Evolutionary conservation across 1,284 basidiomycete species (phyloP).

Genomic region (Rhodotorula sp.): DNA sequence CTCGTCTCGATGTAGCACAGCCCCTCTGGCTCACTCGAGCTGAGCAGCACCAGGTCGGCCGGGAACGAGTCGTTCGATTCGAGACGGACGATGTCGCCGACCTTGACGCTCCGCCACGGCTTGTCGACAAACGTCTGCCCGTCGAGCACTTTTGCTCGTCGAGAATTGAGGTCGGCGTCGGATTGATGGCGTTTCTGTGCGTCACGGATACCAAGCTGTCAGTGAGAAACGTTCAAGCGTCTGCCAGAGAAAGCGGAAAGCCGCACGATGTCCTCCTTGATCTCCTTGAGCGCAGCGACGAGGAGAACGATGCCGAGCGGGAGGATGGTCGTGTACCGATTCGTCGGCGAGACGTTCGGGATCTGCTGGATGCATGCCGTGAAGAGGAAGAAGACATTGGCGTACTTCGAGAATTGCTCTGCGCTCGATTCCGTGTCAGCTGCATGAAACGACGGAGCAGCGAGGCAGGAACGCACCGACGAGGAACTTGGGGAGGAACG

Average conservation of each 20-base stretch:
- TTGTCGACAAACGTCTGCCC: constrained; percentile 66
- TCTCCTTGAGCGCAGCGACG: constrained; percentile 95
- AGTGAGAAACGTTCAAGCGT: background rate
- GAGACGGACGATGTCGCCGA: constrained; percentile 89
- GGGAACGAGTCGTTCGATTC: constrained; percentile 95
- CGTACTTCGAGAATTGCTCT: constrained; percentile 99
- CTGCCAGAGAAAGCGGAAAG: background rate
- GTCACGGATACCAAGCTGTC: background rate
- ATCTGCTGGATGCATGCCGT: constrained; percentile 98
- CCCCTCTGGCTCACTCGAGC: constrained; percentile 93
- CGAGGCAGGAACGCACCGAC: constrained; percentile 62
- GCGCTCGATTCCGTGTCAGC: constrained; percentile 35
- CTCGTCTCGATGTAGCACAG: constrained; percentile 97
- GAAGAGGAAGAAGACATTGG: constrained; percentile 98
- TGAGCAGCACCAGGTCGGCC: constrained; percentile 85
- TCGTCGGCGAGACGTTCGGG: constrained; percentile 95
- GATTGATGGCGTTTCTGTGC: constrained; percentile 85
- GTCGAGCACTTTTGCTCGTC: constrained; percentile 73
- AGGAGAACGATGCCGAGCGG: constrained; percentile 86
- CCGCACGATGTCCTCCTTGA: constrained; percentile 79
- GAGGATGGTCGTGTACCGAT: constrained; percentile 90
- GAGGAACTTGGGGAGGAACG: constrained; percentile 92
- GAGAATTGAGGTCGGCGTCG: constrained; percentile 87
- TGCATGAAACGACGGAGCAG: background rate
- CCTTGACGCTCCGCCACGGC: constrained; percentile 85